Base-by-base conservation (phyloP, 331 rosid species). In the Quercus tomentella region DNA sequence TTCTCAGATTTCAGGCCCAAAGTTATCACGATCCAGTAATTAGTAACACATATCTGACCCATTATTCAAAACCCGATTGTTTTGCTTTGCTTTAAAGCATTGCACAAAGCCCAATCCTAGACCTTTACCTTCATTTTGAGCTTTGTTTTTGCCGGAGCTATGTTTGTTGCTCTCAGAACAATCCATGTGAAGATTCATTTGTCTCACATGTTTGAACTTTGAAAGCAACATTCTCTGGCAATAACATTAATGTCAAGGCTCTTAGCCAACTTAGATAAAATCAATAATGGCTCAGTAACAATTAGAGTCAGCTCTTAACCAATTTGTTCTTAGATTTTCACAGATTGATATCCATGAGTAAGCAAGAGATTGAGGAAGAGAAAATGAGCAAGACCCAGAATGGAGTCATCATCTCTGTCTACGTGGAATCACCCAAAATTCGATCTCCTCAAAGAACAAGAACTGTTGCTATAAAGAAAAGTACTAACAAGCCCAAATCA, bases 321-420 rank as follows among this genome's bases (percentile, higher is more conserved):
- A 41, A 9, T 41, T 41, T 41, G 45, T 41, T 41, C 45, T 41
- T 41, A 41, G 45, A 11, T 49, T 49, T 14, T 49, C 54, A 14
- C 17, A 49, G 54, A 49, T 49, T 14, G 5, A 49, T 11, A 12
- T 33, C 5, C 52, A 79, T 78, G 70, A 68, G 77, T 9, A 83
- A 56, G 35, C 75, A 45, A 60, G 81, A 80, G 58, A 78, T 62
- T 4, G 81, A 81, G 80, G 71, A 80, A 57, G 83, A 75, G 57
- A 58, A 66, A 6, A 79, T 33, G 21, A 18, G 41, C 51, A 76
- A 66, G 61, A 71, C 76, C 63, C 26, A 69, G 26, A 81, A 82
- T 14, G 89, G 89, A 57, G 92, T 89, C 14, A 78, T 89, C 76
- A 89, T 93, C 86, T 88, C 81, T 31, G 88, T 89, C 41, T 91